Conservation (phyloP, 108 stramenopile genomes). For the Schizochytrium sp. region DNA sequence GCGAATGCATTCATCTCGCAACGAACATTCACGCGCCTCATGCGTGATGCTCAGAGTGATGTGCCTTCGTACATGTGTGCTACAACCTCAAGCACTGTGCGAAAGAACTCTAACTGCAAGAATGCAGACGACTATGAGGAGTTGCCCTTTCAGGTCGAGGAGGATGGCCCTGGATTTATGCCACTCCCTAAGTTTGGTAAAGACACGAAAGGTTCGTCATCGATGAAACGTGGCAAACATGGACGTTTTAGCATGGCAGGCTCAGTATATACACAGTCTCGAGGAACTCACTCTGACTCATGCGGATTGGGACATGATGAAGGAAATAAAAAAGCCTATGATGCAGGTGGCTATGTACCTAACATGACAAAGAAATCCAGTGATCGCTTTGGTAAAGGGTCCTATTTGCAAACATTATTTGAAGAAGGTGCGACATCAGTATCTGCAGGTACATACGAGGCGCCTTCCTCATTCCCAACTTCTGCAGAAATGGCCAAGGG, state of each 20-base stretch:
- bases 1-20: too few relatives aligned
- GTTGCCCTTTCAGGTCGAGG: not conserved
- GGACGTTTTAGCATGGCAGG: conserved; percentile 40
- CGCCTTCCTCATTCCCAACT: too few relatives aligned
- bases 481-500: not conserved
- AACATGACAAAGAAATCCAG: conserved; percentile 20
- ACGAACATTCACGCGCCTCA: too few relatives aligned
- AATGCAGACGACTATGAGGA: not conserved
- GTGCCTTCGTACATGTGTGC: conserved; percentile 41
- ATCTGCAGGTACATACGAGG: too few relatives aligned
- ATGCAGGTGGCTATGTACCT: not conserved
- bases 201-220: not conserved
- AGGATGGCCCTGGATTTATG: not conserved
- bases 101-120: not conserved
- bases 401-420: not conserved
- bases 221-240: conserved; percentile 48
- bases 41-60: not conserved
- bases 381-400: conserved; percentile 56
- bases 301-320: conserved; percentile 37
- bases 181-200: conserved; percentile 40
- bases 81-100: conserved; percentile 16
- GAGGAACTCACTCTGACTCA: conserved; percentile 8
- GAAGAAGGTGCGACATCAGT: not conserved
- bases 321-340: not conserved
- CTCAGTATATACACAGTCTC: not conserved